phyloP scores from a whole-genome alignment of 192 early-diverging fungal species.

The Coemansia sp. region DNA sequence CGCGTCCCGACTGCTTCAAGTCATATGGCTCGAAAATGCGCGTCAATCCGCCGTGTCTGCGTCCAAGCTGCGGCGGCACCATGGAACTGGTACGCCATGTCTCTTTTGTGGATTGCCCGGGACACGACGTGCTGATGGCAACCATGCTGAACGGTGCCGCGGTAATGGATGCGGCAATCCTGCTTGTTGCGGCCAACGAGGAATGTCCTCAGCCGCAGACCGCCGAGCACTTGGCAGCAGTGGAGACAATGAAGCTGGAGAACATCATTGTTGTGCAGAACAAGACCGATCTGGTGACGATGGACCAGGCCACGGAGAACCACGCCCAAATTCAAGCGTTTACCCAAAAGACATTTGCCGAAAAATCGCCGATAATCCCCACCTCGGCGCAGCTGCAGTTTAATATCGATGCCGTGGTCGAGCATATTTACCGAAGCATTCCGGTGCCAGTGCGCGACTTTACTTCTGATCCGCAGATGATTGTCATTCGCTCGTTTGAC shows the following conservation, averaged over 20 bases:
- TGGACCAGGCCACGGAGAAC: constrained; percentile 78
- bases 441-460: constrained; percentile 93
- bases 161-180: constrained; percentile 96
- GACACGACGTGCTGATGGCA: constrained; percentile 99
- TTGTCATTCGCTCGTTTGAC: constrained; percentile 97
- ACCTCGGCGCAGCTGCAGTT: not conserved
- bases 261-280: constrained; percentile 97
- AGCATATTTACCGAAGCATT: constrained; percentile 52
- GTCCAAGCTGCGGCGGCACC: constrained; percentile 73
- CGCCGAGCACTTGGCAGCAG: constrained; percentile 94
- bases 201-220: constrained; percentile 98
- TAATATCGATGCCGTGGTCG: not conserved
- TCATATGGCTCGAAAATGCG: not conserved
- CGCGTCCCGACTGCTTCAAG: constrained; percentile 88
- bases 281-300: constrained; percentile 95
- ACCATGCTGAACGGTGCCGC: constrained; percentile 98
- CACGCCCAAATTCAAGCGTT: constrained; percentile 13
- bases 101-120: constrained; percentile 97
- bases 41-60: constrained; percentile 61
- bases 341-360: not conserved
- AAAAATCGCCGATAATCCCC: not conserved
- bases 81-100: constrained; percentile 88
- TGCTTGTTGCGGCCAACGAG: constrained; percentile 97
- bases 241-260: constrained; percentile 96
- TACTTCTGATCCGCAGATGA: constrained; percentile 79